phyloP scores from a whole-genome alignment of 2,329 filamentous ascomycete genomes.

The Zymoseptoria ardabiliae region DNA sequence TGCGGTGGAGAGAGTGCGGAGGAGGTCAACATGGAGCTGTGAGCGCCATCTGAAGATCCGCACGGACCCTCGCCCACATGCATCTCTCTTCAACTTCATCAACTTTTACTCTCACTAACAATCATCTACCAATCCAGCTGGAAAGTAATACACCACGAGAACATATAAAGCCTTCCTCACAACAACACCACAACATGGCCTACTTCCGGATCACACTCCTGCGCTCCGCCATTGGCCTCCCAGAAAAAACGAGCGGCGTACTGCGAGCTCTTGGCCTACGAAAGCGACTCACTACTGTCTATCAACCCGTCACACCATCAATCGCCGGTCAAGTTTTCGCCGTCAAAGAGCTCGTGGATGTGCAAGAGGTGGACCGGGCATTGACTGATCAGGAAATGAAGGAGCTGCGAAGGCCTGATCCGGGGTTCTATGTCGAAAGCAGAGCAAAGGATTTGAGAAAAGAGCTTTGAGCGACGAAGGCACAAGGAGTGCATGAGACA shows the following conservation, averaged over 20 bases:
- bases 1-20: not conserved
- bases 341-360: conserved; percentile 84
- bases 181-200: conserved; percentile 47
- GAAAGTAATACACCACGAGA: conserved; percentile 2
- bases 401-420: conserved; percentile 63
- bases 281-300: conserved; percentile 78
- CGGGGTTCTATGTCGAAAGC: conserved; percentile 74
- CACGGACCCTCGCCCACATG: not conserved
- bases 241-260: conserved; percentile 65
- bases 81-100: not conserved
- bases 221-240: conserved; percentile 83
- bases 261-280: conserved; percentile 79
- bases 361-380: conserved; percentile 64
- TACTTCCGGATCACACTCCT: conserved; percentile 90
- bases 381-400: conserved; percentile 63
- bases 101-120: not conserved
- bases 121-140: not conserved
- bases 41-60: not conserved
- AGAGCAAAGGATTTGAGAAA: conserved; percentile 20
- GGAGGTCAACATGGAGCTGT: not conserved
- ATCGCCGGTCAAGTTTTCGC: conserved; percentile 87
- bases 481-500: not conserved
- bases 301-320: conserved; percentile 73
- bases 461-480: not conserved
- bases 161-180: not conserved